These are phyloP conservation scores for Drechmeria coniospora DNA, from an alignment of 2,329 filamentous ascomycete genomes.

Conservation along the genomic window DNA sequence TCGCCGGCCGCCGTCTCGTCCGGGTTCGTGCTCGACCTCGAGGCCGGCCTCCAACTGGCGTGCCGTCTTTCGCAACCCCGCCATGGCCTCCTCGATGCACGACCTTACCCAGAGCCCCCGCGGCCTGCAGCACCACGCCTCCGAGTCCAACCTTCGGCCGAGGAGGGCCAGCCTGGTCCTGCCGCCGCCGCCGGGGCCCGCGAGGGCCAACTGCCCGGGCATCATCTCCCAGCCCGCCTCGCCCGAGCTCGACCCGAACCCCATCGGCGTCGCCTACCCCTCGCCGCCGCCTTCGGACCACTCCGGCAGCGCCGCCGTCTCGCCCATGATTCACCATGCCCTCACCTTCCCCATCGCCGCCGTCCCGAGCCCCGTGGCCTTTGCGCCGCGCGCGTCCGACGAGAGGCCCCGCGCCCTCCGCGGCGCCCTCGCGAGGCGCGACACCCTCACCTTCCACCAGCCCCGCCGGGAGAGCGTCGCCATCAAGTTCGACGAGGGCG, in stretches of 20 bases:
- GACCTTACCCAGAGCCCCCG: slow-evolving; percentile 22
- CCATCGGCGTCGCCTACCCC: no score
- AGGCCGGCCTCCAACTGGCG: slow-evolving; percentile 16
- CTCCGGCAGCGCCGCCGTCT: no score
- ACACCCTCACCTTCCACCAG: slow-evolving; percentile 31
- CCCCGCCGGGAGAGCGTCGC: slow-evolving; percentile 31
- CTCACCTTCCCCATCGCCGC: no score
- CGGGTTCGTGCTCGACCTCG: no score
- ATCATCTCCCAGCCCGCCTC: no score
- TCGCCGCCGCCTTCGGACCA: no score
- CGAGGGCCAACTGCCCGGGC: slow-evolving; percentile 14
- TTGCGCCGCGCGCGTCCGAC: no score
- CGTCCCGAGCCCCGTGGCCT: no score
- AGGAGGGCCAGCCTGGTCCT: slow-evolving; percentile 20
- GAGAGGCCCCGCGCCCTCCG: slow-evolving; percentile 30
- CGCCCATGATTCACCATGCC: no score
- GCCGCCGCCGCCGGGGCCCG: slow-evolving; percentile 16
- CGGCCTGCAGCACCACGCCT: slow-evolving; percentile 17
- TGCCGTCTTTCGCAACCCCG: slow-evolving; percentile 21
- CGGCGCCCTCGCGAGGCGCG: slow-evolving; percentile 32
- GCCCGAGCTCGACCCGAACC: no score
- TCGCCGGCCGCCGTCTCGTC: slow-evolving; percentile 12
- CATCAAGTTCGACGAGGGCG: slow-evolving; percentile 18
- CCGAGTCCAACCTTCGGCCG: slow-evolving; percentile 20
- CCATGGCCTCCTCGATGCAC: slow-evolving; percentile 27